Conservation (phyloP, 2,329 filamentous ascomycete genomes). For the Colletotrichum navitas region DNA sequence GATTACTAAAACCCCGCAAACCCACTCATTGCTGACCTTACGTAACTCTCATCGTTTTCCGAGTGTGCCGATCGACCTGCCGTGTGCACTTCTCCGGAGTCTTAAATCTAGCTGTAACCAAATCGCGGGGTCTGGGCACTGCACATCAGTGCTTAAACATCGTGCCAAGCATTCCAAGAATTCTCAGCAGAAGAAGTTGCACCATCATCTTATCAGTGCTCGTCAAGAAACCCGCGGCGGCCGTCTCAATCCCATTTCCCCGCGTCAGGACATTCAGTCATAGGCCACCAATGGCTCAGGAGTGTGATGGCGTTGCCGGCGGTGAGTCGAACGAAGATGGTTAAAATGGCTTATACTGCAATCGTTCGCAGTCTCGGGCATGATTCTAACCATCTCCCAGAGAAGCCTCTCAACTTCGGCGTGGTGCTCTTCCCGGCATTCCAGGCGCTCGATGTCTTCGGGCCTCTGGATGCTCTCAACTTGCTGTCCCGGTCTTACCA, state of each 20-base stretch:
- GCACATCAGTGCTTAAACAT: background rate
- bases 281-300: slow-evolving; percentile 13
- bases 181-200: slow-evolving; percentile 6
- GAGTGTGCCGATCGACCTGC: slow-evolving; percentile 5
- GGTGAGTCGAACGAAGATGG: slow-evolving; percentile 14
- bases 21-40: slow-evolving; percentile 1
- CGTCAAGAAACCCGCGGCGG: slow-evolving; percentile 7
- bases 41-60: slow-evolving; percentile 9
- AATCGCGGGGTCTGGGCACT: background rate
- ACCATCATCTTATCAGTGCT: background rate
- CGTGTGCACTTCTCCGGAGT: background rate
- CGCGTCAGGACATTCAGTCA: slow-evolving; percentile 8
- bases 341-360: background rate
- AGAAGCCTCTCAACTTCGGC: slow-evolving; percentile 46
- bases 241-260: background rate
- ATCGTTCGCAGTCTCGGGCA: background rate
- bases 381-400: slow-evolving; percentile 9
- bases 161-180: background rate
- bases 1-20: slow-evolving; percentile 9
- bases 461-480: slow-evolving; percentile 53
- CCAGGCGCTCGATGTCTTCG: slow-evolving; percentile 54
- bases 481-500: slow-evolving; percentile 41
- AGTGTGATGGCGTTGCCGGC: background rate
- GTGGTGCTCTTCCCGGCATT: slow-evolving; percentile 54
- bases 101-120: background rate